phyloP scores from a whole-genome alignment of 2,329 filamentous ascomycete species.

The Neurospora sp. region DNA sequence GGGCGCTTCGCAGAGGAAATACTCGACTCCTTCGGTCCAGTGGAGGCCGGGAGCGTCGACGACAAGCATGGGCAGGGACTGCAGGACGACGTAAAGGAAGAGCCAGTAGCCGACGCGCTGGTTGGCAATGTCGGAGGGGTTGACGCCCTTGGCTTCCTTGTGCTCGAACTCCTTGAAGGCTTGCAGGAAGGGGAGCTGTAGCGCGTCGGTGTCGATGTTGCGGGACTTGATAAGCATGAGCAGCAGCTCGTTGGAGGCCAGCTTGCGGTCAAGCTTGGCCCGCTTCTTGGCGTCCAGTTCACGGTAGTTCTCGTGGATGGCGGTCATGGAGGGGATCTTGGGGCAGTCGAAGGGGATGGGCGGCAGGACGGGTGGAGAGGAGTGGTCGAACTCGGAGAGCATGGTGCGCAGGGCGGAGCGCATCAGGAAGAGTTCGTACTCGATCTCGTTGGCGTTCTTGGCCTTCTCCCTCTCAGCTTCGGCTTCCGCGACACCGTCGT shows the following conservation, averaged over 20 bases:
- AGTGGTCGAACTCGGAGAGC: constrained; percentile 80
- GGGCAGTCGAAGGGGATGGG: constrained; percentile 87
- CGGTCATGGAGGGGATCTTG: constrained; percentile 59
- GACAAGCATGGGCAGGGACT: constrained; percentile 68
- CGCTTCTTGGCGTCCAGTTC: constrained; percentile 64
- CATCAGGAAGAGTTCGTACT: constrained; percentile 42
- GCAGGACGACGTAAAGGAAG: constrained; percentile 69
- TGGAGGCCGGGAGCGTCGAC: constrained; percentile 63
- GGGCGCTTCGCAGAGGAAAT: constrained; percentile 71
- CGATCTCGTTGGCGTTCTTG: constrained; percentile 27
- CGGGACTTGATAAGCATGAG: constrained; percentile 72
- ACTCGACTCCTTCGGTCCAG: constrained; percentile 64
- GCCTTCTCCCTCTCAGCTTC: constrained; percentile 32
- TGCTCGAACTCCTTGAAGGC: constrained; percentile 64
- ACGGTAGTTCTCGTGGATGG: constrained; percentile 54
- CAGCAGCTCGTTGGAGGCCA: constrained; percentile 71
- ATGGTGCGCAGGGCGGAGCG: constrained; percentile 67
- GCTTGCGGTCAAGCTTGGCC: constrained; percentile 57
- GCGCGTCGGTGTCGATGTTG: constrained; percentile 60
- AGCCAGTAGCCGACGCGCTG: constrained; percentile 71
- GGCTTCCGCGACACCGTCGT: constrained; percentile 28
- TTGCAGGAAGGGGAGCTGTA: constrained; percentile 53
- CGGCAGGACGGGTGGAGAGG: constrained; percentile 79
- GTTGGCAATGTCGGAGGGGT: constrained; percentile 57
- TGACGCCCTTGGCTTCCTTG: constrained; percentile 55